Evolutionary conservation across 129 eudicot genomes (phyloP), one percentile per base, ranked within the genome.

Genomic region (Saussurea involucrata): DNA sequence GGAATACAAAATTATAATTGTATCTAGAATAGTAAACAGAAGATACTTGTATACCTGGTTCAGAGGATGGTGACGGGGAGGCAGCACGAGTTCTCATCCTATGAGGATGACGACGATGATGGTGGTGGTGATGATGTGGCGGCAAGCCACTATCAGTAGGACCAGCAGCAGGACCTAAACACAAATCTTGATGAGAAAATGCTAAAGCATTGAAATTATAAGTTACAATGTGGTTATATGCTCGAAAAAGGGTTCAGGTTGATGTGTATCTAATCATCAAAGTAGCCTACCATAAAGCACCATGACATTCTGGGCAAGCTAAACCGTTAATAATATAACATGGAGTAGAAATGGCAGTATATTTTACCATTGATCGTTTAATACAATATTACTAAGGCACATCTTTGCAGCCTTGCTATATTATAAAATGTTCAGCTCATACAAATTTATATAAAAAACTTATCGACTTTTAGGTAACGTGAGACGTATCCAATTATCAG

Each of bases 21-120:
- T 24, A 57, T 33, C 44, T 17, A 32, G 2, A 61, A 28, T n/a
- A n/a, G 63, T 29, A 61, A 24, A 69, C 22, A 20, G 21, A 73
- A 61, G 61, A 18, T 69, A 69, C 63, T n/a, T 25, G n/a, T 25
- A 92, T 57, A 78, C 98, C 98, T 86, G 93, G 88, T 73, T 70
- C 76, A 8, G 85, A 40, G 32, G 94, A 82, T 28, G 96, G 90
- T 74, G 94, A 76, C 8, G 92, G 93, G 24, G 98, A 72, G 83
- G 83, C 60, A 49, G 87, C 83, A 80, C 20, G 83, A 55, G 86
- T 73, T 74, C 83, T 86, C 12, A 18, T 12, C 73, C 76, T 76
- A 72, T 78, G 89, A 71, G 69, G 84, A 78, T 58, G 76, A 69
- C 64, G 91, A 28, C 24, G 70, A n/a, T 11, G 63, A 20, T 58